Base-by-base conservation (phyloP, 2,329 filamentous ascomycete genomes). In the Aspergillus sergii region DNA sequence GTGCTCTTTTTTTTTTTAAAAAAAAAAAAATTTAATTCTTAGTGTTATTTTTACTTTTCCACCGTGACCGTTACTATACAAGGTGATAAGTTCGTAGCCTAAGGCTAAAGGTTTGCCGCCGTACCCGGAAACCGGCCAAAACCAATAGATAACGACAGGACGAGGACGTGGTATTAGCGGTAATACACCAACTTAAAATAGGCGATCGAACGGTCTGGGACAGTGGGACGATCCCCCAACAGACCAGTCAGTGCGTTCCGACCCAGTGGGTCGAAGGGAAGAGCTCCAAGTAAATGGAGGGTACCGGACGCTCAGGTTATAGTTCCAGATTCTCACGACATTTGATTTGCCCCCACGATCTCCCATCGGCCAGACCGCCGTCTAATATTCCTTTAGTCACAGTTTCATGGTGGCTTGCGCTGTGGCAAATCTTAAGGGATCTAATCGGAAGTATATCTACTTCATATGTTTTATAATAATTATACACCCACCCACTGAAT, bases 121-220 rank as follows among this genome's bases (percentile, higher is more conserved):
- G 60, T 62, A 65, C 65, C 68, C 66, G 66, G 64, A 62, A 62
- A 60, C 61, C 58, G 55, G 59, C 41, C 30, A 61, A 46, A 41
- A 36, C 39, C 34, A 41, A 62, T 63, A 50, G 50, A 59, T 60
- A 54, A 60, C 61, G 61, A 58, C 41, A 58, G 48, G 34, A 26
- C 36, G 53, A 43, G 57, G 43, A 56, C 43, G 60, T 58, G 53
- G 60, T 64, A 68, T 64, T 67, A 66, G 61, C 55, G 63, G 63
- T 66, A 64, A 66, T 62, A 66, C 57, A 34, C 50, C 60, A 69
- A 70, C 68, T 66, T 70, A 67, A 70, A 68, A 65, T 67, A 69
- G 67, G 64, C 67, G 68, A 70, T 69, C 68, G 68, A 70, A 70
- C 68, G 67, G 68, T 69, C 68, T 70, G 61, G 68, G 68, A 70